Percentiles rank a stretch among this genome's conserved stretches.
phyloP scores from a whole-genome alignment of 805 yeast genomes.

The Komagataella pseudopastoris region DNA sequence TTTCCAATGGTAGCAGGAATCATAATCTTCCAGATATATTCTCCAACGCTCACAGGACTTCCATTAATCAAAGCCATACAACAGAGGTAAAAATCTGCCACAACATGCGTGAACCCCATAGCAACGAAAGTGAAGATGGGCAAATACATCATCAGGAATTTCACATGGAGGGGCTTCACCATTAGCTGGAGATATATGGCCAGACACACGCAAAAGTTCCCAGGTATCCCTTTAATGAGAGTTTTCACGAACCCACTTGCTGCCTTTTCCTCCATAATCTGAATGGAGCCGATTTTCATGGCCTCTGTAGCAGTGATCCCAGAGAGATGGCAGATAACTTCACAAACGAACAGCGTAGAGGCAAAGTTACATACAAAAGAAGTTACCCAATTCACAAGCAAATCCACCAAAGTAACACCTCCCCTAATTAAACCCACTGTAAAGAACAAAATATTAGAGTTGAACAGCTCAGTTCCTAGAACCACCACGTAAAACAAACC shows the following conservation, averaged over 20 bases:
- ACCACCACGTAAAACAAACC: constrained; percentile 66
- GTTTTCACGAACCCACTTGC: constrained; percentile 42
- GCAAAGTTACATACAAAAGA: constrained; percentile 58
- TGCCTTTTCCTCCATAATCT: constrained; percentile 29
- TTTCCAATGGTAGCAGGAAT: constrained; percentile 67
- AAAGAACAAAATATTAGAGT: constrained; percentile 62
- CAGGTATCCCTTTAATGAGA: constrained; percentile 57
- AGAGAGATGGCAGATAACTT: constrained; percentile 45
- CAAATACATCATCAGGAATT: constrained; percentile 42
- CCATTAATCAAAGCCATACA: constrained; percentile 58
- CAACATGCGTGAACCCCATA: constrained; percentile 67
- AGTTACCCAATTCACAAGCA: constrained; percentile 49
- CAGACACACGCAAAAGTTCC: constrained; percentile 64
- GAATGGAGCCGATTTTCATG: constrained; percentile 33
- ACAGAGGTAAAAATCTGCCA: constrained; percentile 68
- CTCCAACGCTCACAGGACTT: constrained; percentile 48
- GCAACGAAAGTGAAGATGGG: constrained; percentile 73
- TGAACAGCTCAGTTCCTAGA: constrained; percentile 65
- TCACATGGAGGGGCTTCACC: constrained; percentile 73
- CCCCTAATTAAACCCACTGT: constrained; percentile 56
- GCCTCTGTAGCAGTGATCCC: constrained; percentile 27
- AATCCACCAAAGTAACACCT: constrained; percentile 54
- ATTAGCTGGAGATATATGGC: constrained; percentile 68
- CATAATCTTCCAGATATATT: constrained; percentile 58
- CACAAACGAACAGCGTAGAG: constrained; percentile 52